These are phyloP conservation scores for Gaultheria prostrata DNA, from an alignment of 148 eudicot genomes.

Conservation along the genomic window DNA sequence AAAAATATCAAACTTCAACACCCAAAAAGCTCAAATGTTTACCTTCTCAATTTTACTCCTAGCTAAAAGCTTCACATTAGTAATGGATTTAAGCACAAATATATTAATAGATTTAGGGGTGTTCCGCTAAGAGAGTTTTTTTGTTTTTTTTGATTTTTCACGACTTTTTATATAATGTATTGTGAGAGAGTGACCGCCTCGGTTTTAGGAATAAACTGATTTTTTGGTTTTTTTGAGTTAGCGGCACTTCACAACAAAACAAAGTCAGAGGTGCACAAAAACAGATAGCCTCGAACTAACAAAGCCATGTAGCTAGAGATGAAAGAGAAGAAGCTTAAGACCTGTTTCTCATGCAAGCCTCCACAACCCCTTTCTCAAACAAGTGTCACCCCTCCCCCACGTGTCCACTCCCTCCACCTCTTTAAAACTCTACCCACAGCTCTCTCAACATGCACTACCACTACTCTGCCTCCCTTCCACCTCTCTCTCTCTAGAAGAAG, in stretches of 20 bases:
- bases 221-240: too few species aligned
- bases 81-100: too few species aligned
- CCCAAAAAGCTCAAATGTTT: background rate
- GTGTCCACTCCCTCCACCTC: constrained; percentile 18
- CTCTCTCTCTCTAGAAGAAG: background rate
- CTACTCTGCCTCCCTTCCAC: background rate
- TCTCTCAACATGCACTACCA: background rate
- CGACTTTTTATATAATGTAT: too few species aligned
- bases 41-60: background rate
- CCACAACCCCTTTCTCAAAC: constrained; percentile 14
- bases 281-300: background rate
- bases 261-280: background rate
- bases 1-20: background rate
- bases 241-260: background rate
- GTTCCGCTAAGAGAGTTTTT: too few species aligned
- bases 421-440: constrained; percentile 4
- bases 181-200: too few species aligned
- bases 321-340: background rate
- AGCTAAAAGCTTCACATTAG: too few species aligned
- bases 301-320: constrained; percentile 2
- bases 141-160: too few species aligned
- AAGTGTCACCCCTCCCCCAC: constrained; percentile 28
- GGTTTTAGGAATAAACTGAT: too few species aligned
- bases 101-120: too few species aligned
- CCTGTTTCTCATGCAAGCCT: constrained; percentile 8